Evolutionary conservation across 2,329 filamentous ascomycete species (phyloP).

Genomic region (Ophiostoma pallidulum): DNA sequence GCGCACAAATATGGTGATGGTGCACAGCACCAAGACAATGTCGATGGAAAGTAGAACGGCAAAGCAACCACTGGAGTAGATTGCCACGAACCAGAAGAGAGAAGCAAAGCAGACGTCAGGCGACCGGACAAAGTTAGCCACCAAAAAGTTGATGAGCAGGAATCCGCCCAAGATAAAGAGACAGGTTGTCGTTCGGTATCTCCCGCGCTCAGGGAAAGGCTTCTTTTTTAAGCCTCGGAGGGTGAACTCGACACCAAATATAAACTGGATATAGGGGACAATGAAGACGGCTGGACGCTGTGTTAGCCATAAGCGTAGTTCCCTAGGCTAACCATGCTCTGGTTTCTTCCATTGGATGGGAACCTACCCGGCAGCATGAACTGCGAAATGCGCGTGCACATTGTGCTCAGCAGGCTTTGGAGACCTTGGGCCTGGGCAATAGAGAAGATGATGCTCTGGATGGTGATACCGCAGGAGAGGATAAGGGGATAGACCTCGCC

Average conservation of each 20-base stretch:
- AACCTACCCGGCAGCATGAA: conserved; percentile 50
- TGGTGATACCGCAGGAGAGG: conserved; percentile 45
- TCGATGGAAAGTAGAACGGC: conserved; percentile 42
- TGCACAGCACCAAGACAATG: conserved; percentile 39
- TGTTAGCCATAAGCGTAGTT: too few relatives aligned
- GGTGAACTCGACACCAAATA: conserved; percentile 55
- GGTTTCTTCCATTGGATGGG: not conserved
- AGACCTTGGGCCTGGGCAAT: conserved; percentile 48
- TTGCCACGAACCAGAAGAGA: conserved; percentile 56
- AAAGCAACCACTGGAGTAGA: conserved; percentile 50
- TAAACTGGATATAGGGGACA: conserved; percentile 54
- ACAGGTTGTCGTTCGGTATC: conserved; percentile 52
- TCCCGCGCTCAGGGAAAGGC: conserved; percentile 49
- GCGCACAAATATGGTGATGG: conserved; percentile 46
- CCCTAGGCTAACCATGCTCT: too few relatives aligned
- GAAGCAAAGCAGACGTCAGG: conserved; percentile 56
- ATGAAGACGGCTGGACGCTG: conserved; percentile 49
- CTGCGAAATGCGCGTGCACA: conserved; percentile 46
- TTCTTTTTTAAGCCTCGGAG: conserved; percentile 43
- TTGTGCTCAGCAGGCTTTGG: conserved; percentile 37
- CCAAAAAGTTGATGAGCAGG: conserved; percentile 46
- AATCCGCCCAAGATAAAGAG: conserved; percentile 40
- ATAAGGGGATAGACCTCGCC: conserved; percentile 46
- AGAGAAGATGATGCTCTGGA: conserved; percentile 50
- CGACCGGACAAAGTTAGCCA: conserved; percentile 46